Evolutionary conservation across 352 stramenopile species (phyloP), one percentile per base, ranked within the genome.

Genomic region (Phytophthora sansomeana): DNA sequence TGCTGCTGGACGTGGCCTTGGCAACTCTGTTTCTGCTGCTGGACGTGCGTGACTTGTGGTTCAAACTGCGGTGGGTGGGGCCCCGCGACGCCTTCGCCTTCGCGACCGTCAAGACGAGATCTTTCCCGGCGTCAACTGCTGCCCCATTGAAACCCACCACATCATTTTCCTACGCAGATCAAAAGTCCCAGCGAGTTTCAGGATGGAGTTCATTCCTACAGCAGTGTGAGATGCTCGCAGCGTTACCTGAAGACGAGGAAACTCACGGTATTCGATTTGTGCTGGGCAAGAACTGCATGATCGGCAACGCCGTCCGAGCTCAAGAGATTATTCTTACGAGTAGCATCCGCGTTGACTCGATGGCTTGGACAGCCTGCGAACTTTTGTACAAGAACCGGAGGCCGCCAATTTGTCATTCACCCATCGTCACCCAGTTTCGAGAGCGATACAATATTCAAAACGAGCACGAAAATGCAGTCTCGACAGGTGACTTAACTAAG

Each of bases 11-110:
- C 13, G 47, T 75, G 6, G 35, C 68, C 9, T 41, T 87, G 39
- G 47, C 77, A 1, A n/a, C 49, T 42, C 19, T 80, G 33, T 58
- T 69, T 10, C 50, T 86, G 16, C 44, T 77, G 35, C 67, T 91
- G 52, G 80, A 89, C 39, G 54, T 63, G 48, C 77, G 82, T 6
- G 82, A 91, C 38, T 54, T 91, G 35, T 83, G 72, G 69, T 89
- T 85, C 64, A 91, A 91, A 64, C 43, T 72, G 50, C 62, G 47
- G 2, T 91, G 80, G 82, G 41, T 91, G 26, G 79, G 81, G 0
- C 56, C 75, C 5, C 54, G 59, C 6, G 71, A 86, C 56, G 30
- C 63, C 6, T 86, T 75, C 57, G 69, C 63, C 1, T 87, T 90
- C 41, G 66, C 69, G 38, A 64, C 63, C 5, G 61, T 69, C 28